Evolutionary conservation across 768 basidiomycete genomes (phyloP).

Genomic region (Cantharellus anzutake): DNA sequence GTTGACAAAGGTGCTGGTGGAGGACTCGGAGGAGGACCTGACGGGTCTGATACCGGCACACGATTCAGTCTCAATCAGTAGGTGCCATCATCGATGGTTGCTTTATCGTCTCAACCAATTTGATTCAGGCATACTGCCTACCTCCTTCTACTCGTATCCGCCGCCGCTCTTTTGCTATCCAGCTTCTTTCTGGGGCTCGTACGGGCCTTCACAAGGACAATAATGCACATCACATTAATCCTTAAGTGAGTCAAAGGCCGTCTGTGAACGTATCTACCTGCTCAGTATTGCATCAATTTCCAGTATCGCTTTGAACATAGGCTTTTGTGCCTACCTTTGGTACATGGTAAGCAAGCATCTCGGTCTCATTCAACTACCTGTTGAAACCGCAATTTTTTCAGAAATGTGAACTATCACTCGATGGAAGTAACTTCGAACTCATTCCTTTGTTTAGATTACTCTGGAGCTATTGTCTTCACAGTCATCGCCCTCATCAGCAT

Average conservation of each 20-base stretch:
- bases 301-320: conserved; percentile 26
- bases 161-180: conserved; percentile 46
- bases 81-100: conserved; percentile 11
- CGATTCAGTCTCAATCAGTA: conserved; percentile 47
- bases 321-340: conserved; percentile 26
- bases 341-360: not conserved
- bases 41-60: conserved; percentile 29
- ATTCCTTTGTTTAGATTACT: conserved; percentile 18
- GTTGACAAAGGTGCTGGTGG: conserved; percentile 36
- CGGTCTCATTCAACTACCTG: no score
- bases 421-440: conserved; percentile 14
- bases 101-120: not conserved
- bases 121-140: conserved; percentile 44
- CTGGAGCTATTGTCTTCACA: conserved; percentile 61
- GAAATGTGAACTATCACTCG: not conserved
- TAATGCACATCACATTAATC: conserved; percentile 61
- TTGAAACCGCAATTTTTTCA: conserved; percentile 1
- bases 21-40: conserved; percentile 18
- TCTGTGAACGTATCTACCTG: conserved; percentile 31
- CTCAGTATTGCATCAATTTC: conserved; percentile 7
- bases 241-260: conserved; percentile 24
- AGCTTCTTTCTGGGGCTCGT: conserved; percentile 47
- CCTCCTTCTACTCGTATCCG: conserved; percentile 57
- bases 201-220: conserved; percentile 47
- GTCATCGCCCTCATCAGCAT: conserved; percentile 51